phyloP scores from a whole-genome alignment of 1,139 yeast genomes.

The Debaryomyces sp. region DNA sequence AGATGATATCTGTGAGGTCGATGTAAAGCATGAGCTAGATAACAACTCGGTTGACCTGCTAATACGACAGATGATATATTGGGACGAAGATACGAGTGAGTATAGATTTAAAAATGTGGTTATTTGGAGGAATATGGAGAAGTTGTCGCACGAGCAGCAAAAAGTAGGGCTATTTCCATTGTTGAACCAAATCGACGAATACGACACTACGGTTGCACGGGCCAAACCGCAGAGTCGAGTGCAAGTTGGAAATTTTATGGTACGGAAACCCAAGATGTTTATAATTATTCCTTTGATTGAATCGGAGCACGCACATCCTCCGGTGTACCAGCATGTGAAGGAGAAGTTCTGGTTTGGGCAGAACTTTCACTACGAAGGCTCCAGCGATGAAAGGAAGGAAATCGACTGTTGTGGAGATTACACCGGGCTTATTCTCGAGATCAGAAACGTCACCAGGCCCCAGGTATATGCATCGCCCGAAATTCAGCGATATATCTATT shows the following conservation, averaged over 20 bases:
- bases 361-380: slow-evolving; percentile 8
- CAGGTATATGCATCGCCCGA: slow-evolving; percentile 38
- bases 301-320: slow-evolving; percentile 15
- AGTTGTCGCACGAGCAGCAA: slow-evolving; percentile 21
- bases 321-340: slow-evolving; percentile 34
- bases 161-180: slow-evolving; percentile 25
- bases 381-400: neutral
- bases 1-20: slow-evolving; percentile 18
- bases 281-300: slow-evolving; percentile 30
- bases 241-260: slow-evolving; percentile 14
- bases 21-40: slow-evolving; percentile 16
- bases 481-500: slow-evolving; percentile 40
- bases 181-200: slow-evolving; percentile 35
- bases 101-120: slow-evolving; percentile 19
- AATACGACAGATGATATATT: slow-evolving; percentile 9
- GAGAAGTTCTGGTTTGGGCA: slow-evolving; percentile 45
- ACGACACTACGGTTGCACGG: slow-evolving; percentile 23
- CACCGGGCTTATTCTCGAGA: slow-evolving; percentile 8
- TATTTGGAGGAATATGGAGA: slow-evolving; percentile 31
- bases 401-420: slow-evolving; percentile 6
- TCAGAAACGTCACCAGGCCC: slow-evolving; percentile 13
- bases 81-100: slow-evolving; percentile 6
- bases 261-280: slow-evolving; percentile 26
- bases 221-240: neutral
- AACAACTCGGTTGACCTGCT: slow-evolving; percentile 7